Conservation (phyloP, 352 stramenopile species). For the Phytophthora niederhauseri region DNA sequence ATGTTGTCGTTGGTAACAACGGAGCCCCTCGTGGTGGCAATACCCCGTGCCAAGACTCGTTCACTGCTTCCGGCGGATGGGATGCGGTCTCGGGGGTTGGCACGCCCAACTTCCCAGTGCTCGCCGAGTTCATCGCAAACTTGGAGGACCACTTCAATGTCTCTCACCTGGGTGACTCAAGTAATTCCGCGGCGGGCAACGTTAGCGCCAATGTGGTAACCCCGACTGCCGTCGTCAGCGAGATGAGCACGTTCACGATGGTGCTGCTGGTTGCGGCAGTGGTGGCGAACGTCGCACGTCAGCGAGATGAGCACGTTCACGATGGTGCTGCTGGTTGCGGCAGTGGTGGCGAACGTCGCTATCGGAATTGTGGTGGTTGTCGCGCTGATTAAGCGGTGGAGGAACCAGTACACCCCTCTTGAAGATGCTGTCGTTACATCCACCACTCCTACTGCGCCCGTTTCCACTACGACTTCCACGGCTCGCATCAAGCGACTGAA, state of each 20-base stretch:
- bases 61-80: conserved; percentile 85
- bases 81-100: conserved; percentile 89
- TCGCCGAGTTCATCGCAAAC: conserved; percentile 55
- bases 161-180: conserved; percentile 24
- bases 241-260: conserved; percentile 45
- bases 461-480: conserved; percentile 19
- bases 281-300: conserved; percentile 30
- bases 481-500: conserved; percentile 24
- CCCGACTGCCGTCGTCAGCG: conserved; percentile 9
- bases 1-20: conserved; percentile 90
- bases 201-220: conserved; percentile 17
- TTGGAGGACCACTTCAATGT: conserved; percentile 64
- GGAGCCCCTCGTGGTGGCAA: conserved; percentile 49
- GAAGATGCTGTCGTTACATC: conserved; percentile 21
- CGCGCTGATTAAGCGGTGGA: conserved; percentile 51
- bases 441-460: conserved; percentile 19
- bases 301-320: conserved; percentile 44
- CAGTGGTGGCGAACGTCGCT: conserved; percentile 38
- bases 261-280: conserved; percentile 42
- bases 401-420: conserved; percentile 65
- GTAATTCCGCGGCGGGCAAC: conserved; percentile 11
- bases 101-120: conserved; percentile 81
- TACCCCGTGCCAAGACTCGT: conserved; percentile 75
- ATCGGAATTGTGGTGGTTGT: conserved; percentile 47
- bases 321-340: conserved; percentile 38